Evolutionary conservation across 2,329 filamentous ascomycete genomes (phyloP).

Genomic region (Ascosphaera apis): DNA sequence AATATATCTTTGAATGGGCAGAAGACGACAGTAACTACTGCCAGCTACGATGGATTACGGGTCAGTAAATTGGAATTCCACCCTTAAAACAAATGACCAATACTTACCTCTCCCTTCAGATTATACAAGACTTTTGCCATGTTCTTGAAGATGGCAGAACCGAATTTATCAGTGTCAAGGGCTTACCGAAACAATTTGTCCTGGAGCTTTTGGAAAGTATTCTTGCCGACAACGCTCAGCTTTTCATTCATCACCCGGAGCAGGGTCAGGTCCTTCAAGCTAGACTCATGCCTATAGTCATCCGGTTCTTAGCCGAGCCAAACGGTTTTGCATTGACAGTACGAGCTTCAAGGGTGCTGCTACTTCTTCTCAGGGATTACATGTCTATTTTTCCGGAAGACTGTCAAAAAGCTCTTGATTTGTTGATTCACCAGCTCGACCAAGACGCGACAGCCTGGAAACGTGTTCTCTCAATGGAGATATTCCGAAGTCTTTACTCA

Average conservation of each 20-base stretch:
- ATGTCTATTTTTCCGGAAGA: conserved; percentile 52
- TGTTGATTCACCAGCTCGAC: conserved; percentile 70
- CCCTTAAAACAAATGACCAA: not conserved
- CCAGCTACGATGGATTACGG: conserved; percentile 66
- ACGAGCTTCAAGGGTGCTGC: conserved; percentile 59
- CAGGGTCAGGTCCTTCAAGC: conserved; percentile 56
- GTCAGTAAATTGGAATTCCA: conserved; percentile 21
- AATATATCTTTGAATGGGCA: conserved; percentile 46
- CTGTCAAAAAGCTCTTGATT: conserved; percentile 58
- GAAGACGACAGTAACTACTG: conserved; percentile 42
- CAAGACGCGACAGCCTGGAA: conserved; percentile 72
- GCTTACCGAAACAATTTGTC: conserved; percentile 59
- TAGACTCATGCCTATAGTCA: conserved; percentile 62
- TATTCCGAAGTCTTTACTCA: conserved; percentile 65
- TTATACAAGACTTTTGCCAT: conserved; percentile 77
- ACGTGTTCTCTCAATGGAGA: conserved; percentile 70
- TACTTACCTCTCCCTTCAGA: conserved; percentile 19
- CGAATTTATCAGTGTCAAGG: conserved; percentile 57
- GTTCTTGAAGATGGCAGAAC: conserved; percentile 66
- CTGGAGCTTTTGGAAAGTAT: conserved; percentile 84
- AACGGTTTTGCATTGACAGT: conserved; percentile 63
- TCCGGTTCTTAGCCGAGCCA: conserved; percentile 53
- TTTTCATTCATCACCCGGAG: conserved; percentile 59
- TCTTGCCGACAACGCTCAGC: conserved; percentile 57
- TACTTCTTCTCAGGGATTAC: conserved; percentile 58